These are phyloP conservation scores for Usnea hakonensis DNA, from an alignment of 495 filamentous ascomycete genomes.

Conservation along the genomic window DNA sequence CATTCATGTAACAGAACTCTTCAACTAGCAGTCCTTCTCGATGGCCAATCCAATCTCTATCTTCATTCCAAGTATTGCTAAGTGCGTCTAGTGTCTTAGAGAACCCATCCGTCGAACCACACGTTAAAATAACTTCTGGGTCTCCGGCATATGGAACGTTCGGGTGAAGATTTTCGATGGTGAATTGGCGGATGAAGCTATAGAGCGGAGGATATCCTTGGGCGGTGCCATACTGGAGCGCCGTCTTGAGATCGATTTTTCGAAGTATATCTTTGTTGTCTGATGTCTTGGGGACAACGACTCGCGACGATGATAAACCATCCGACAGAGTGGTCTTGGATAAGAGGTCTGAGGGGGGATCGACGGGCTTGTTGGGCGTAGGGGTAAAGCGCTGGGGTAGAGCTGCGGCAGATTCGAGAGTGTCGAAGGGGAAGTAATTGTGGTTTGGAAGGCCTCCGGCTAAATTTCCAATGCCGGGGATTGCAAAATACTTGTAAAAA, in stretches of 20 bases:
- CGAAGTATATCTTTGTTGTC: slow-evolving; percentile 43
- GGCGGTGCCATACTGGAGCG: slow-evolving; percentile 77
- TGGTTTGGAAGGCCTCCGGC: slow-evolving; percentile 79
- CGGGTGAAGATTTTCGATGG: slow-evolving; percentile 67
- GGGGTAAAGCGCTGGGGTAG: slow-evolving; percentile 65
- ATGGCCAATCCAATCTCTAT: slow-evolving; percentile 55
- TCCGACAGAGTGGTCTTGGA: slow-evolving; percentile 26
- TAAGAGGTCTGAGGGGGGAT: slow-evolving; percentile 28
- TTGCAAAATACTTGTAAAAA: slow-evolving; percentile 77
- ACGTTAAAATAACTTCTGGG: slow-evolving; percentile 67
- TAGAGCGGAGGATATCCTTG: slow-evolving; percentile 69
- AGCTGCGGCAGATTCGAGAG: slow-evolving; percentile 72
- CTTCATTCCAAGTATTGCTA: slow-evolving; percentile 62
- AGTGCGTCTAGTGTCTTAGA: slow-evolving; percentile 66
- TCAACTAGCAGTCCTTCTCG: slow-evolving; percentile 68
- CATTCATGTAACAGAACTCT: slow-evolving; percentile 69
- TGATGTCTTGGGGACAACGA: slow-evolving; percentile 63
- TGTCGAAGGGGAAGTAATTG: slow-evolving; percentile 83
- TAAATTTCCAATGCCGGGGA: slow-evolving; percentile 77
- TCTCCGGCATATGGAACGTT: slow-evolving; percentile 70
- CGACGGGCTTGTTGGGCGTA: slow-evolving; percentile 49
- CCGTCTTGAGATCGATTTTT: slow-evolving; percentile 72
- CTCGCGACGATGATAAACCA: slow-evolving; percentile 35
- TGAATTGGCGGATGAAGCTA: slow-evolving; percentile 69
- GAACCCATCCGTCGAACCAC: slow-evolving; percentile 79